A percentile compares a stretch with the other conserved stretches of the same genome.
Conservation (phyloP, 2,329 filamentous ascomycete species). For the Cladosporium phlei region DNA sequence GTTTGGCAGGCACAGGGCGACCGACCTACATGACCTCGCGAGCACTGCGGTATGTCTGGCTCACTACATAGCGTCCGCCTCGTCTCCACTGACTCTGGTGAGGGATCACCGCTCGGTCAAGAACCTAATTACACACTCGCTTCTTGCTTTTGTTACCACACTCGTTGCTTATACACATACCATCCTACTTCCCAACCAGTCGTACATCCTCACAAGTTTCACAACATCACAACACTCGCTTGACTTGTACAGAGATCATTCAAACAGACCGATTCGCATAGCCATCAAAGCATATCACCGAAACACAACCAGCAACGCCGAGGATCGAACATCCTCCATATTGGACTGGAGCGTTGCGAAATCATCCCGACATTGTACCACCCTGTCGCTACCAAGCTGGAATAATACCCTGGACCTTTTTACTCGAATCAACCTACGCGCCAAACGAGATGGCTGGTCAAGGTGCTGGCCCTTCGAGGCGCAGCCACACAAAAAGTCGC, state of each 20-base stretch:
- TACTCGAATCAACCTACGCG: not conserved
- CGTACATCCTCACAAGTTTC: no score
- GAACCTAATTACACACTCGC: constrained; percentile 13
- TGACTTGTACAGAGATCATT: not conserved
- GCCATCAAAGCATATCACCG: constrained; percentile 2
- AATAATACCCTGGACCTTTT: not conserved
- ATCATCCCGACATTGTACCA: not conserved
- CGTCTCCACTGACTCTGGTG: constrained; percentile 11
- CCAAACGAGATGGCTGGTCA: constrained; percentile 70
- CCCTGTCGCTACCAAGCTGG: not conserved
- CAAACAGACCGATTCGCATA: not conserved
- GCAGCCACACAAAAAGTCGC: constrained; percentile 96
- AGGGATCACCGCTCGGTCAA: constrained; percentile 13
- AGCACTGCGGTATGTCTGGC: constrained; percentile 13
- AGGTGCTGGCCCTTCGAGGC: constrained; percentile 83
- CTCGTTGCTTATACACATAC: constrained; percentile 9
- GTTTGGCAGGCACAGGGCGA: constrained; percentile 10
- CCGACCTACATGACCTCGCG: constrained; percentile 12
- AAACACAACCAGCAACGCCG: not conserved
- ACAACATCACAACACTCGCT: not conserved
- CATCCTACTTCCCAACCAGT: no score
- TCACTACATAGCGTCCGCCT: constrained; percentile 14
- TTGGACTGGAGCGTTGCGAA: not conserved
- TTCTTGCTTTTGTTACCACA: constrained; percentile 8
- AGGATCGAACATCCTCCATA: not conserved